A percentile compares a stretch with the other conserved stretches of the same genome.
Conservation (phyloP, 1,284 basidiomycete species). For the Malassezia sp. region DNA sequence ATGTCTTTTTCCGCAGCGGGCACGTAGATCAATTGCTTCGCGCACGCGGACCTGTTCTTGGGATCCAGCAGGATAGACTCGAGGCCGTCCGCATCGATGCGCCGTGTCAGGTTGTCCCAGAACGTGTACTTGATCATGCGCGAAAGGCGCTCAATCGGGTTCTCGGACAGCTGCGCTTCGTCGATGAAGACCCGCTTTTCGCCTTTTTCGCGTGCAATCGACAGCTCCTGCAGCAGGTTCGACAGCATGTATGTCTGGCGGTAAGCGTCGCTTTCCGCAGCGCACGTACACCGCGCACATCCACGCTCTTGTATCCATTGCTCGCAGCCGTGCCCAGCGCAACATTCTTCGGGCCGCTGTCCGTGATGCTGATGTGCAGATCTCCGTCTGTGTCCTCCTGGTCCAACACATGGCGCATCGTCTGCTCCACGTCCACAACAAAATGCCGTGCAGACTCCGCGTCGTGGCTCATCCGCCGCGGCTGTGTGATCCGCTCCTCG, state of each 20-base stretch:
- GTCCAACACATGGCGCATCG: conserved; percentile 85
- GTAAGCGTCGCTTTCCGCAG: too few relatives aligned
- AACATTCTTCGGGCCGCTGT: conserved; percentile 92
- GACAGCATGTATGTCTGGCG: conserved; percentile 87
- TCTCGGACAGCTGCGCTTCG: conserved; percentile 86
- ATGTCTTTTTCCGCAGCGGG: conserved; percentile 83
- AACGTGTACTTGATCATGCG: conserved; percentile 98
- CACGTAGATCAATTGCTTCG: conserved; percentile 73
- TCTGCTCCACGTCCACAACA: conserved; percentile 97
- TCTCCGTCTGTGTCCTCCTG: conserved; percentile 97
- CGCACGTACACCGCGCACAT: conserved; percentile 68
- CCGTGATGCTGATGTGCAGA: conserved; percentile 86
- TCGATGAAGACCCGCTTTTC: conserved; percentile 94
- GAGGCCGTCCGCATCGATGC: conserved; percentile 90
- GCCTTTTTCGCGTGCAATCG: conserved; percentile 87
- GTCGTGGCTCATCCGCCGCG: conserved; percentile 43
- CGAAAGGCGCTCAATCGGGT: conserved; percentile 88
- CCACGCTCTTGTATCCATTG: conserved; percentile 72
- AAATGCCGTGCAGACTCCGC: conserved; percentile 53
- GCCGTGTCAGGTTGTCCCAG: conserved; percentile 90
- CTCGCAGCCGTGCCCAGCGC: conserved; percentile 88
- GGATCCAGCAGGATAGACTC: conserved; percentile 94
- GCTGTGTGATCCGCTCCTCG: conserved; percentile 37
- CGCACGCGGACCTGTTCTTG: conserved; percentile 54
- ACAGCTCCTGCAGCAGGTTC: conserved; percentile 94